Base-by-base conservation (phyloP, 345 rosid genomes). In the Eucalyptus melliodora region DNA sequence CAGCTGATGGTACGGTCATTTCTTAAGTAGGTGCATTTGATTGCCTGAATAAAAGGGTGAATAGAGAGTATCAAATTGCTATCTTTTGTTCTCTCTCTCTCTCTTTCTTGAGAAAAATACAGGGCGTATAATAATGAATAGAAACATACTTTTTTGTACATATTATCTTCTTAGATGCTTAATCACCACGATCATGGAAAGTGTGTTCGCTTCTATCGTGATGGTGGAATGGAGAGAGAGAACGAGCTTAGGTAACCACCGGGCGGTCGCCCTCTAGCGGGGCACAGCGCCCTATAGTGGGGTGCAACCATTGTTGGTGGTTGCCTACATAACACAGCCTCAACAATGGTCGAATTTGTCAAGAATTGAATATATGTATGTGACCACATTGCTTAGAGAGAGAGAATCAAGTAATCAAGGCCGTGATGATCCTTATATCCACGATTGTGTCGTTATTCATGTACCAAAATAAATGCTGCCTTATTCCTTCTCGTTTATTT, bases 271-370 rank as follows among this genome's bases (percentile, higher is more conserved):
- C 34, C 40, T 31, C 11, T 5, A 4, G 11, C 5, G 19, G 23
- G 40, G 19, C 1, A 45, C n/a, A 3, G 3, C 0, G 47, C 47
- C 47, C 47, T 45, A 45, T 45, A 9, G 40, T 16, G 37, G 23
- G 40, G 37, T 0, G 21, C 8, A 6, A 17, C 44, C 44, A 5
- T 34, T 34, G 12, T 3, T 0, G 3, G 23, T 17, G 24, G 81
- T 34, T 17, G 23, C 81, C 44, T 34, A 72, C 3, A 3, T 69
- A 34, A 9, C 82, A 34, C 2, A 3, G 5, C 44, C 42, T 72
- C 42, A 72, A 72, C 7, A 34, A 19, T 37, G 26, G 12, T 72
- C 3, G 14, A 34, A 19, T 9, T 23, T 72, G 4, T 34, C 26
- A 34, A 72, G 82, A 72, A 17, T 37, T 34, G 26, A 21, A 72